phyloP scores from a whole-genome alignment of 768 basidiomycete genomes.

The Paxillus ammoniavirescens region DNA sequence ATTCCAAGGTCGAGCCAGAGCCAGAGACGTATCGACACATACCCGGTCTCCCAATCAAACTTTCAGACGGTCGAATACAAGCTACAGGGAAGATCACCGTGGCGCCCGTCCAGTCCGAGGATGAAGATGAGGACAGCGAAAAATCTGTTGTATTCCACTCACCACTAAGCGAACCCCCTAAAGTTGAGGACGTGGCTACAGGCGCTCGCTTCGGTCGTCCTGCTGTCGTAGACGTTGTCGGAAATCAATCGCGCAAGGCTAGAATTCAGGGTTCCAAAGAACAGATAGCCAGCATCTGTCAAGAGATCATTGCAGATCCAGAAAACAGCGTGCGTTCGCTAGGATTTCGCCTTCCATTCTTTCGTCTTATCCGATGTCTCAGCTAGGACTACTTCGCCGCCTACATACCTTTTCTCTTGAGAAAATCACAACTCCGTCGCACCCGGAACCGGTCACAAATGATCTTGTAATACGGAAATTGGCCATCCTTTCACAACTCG shows the following conservation, averaged over 20 bases:
- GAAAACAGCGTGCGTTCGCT: constrained; percentile 79
- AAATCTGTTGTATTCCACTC: constrained; percentile 35
- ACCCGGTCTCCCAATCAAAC: constrained; percentile 80
- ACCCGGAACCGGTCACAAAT: constrained; percentile 70
- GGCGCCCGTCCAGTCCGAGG: constrained; percentile 20
- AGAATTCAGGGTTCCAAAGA: constrained; percentile 83
- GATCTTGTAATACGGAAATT: constrained; percentile 83
- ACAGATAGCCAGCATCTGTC: constrained; percentile 90
- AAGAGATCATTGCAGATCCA: constrained; percentile 91
- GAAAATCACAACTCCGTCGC: constrained; percentile 67
- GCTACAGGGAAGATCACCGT: constrained; percentile 42
- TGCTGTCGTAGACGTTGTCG: constrained; percentile 71
- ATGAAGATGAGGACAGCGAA: constrained; percentile 33
- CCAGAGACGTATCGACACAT: constrained; percentile 49
- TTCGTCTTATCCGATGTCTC: constrained; percentile 15
- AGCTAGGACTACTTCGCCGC: constrained; percentile 88
- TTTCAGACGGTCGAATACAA: constrained; percentile 76
- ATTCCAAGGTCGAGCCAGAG: constrained; percentile 45
- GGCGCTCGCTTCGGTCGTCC: constrained; percentile 87
- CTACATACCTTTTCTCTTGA: constrained; percentile 84
- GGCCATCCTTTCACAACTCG: constrained; percentile 85
- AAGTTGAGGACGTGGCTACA: constrained; percentile 71
- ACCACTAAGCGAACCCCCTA: constrained; percentile 22
- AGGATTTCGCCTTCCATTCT: background rate
- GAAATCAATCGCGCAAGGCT: constrained; percentile 59